phyloP scores from a whole-genome alignment of 768 basidiomycete genomes.

The Megacollybia marginata region DNA sequence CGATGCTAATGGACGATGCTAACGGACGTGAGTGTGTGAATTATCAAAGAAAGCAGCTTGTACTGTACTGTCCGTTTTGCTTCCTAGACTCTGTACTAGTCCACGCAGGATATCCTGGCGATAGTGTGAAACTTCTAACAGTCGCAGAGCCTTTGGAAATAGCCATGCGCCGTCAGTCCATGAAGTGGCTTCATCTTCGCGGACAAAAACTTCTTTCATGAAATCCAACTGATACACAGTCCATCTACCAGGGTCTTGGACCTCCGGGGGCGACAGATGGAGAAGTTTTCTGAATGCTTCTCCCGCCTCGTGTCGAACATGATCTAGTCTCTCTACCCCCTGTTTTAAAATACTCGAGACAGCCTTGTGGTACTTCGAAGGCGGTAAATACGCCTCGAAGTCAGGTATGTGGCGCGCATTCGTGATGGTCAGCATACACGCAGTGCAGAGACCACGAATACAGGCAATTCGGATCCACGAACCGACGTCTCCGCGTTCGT shows the following conservation, averaged over 20 bases:
- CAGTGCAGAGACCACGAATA: conserved; percentile 53
- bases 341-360: conserved; percentile 77
- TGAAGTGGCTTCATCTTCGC: conserved; percentile 21
- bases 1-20: conserved; percentile 65
- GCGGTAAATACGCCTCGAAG: conserved; percentile 55
- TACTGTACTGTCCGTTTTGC: conserved; percentile 82
- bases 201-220: conserved; percentile 43
- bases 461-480: conserved; percentile 89
- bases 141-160: conserved; percentile 63
- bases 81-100: conserved; percentile 72
- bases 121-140: conserved; percentile 59
- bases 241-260: conserved; percentile 39
- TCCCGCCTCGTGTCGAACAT: conserved; percentile 79
- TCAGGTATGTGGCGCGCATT: conserved; percentile 32
- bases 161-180: conserved; percentile 76
- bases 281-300: conserved; percentile 49
- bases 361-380: conserved; percentile 44
- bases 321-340: conserved; percentile 85
- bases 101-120: conserved; percentile 59
- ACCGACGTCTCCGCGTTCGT: conserved; percentile 94
- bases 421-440: conserved; percentile 44
- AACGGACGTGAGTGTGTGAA: conserved; percentile 6
- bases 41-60: conserved; percentile 14
- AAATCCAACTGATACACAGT: conserved; percentile 37
- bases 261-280: conserved; percentile 33